Base-by-base conservation (phyloP, 2,329 filamentous ascomycete species). In the Venturia pyrina region DNA sequence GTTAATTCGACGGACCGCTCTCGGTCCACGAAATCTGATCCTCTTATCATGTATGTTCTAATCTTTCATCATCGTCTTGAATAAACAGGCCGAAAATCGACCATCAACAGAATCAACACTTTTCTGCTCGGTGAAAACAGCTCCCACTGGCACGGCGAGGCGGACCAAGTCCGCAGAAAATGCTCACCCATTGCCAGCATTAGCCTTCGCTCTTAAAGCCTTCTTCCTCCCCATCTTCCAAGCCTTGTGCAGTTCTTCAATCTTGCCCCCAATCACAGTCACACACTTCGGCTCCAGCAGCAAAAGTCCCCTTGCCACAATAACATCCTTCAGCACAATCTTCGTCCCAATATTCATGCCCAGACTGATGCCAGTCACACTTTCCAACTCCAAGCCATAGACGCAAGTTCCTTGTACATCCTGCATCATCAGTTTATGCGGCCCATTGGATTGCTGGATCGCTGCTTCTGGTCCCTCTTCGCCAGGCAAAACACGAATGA, bases 401-500 rank as follows among this genome's bases (percentile, higher is more conserved):
- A 89, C 80, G 69, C 84, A 87, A 15, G 81, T 83, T 0, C 91
- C 92, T 10, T 78, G 82, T 59, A 85, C 85, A 77, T 99, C 95
- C 74, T 98, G 91, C 66, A 99, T 72, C 0, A 95, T 81, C 37
- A 98, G 76, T 66, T 91, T 89, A 78, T 96, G 92, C 32, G 91
- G 88, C 0, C 89, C 85, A 13, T 44, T 50, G 17, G 60, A 46
- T 48, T 48, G 56, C 19, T 69, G 71, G 63, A 50, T 56, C 37
- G 75, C 71, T 28, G 73, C 70, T 17, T 74, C 73, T 17, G 72
- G 75, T 8, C 80, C 81, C 5, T 81, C 81, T 1, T 81, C 82
- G 13, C 81, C 81, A 3, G 81, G 81, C 0, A 87, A 82, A 0
- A 95, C 84, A 3, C 93, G 84, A 21, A 98, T 86, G 40, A 99